Conservation (phyloP, 2,329 filamentous ascomycete genomes). For the Rosellinia necatrix region DNA sequence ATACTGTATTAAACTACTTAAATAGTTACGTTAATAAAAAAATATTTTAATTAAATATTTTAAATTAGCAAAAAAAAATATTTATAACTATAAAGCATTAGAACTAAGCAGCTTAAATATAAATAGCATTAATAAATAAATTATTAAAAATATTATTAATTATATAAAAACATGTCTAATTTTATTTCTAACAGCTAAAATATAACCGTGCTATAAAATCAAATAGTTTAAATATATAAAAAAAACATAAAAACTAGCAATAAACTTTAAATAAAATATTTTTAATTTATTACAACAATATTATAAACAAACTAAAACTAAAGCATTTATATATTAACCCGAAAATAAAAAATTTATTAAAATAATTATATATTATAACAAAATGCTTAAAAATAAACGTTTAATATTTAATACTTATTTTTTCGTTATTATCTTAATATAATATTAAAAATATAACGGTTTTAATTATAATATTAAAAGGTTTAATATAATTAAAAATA, state of each 20-base stretch:
- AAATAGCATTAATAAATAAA: background rate
- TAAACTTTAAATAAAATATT: background rate
- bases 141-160: background rate
- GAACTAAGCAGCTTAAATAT: background rate
- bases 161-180: background rate
- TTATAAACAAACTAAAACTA: background rate
- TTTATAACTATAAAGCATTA: background rate
- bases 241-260: background rate
- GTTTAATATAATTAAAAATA: too few relatives aligned
- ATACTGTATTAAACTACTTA: background rate
- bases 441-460: too few relatives aligned
- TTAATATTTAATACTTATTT: too few relatives aligned
- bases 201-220: background rate
- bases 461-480: too few relatives aligned
- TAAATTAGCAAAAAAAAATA: background rate
- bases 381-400: too few relatives aligned
- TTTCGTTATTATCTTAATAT: too few relatives aligned
- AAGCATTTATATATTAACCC: background rate
- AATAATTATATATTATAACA: too few relatives aligned
- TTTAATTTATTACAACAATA: background rate
- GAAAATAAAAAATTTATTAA: too few relatives aligned
- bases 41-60: background rate
- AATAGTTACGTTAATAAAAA: background rate
- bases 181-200: background rate
- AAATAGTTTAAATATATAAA: background rate